Conservation (phyloP, 1,284 basidiomycete species). For the Lentinula novae-zelandiae region DNA sequence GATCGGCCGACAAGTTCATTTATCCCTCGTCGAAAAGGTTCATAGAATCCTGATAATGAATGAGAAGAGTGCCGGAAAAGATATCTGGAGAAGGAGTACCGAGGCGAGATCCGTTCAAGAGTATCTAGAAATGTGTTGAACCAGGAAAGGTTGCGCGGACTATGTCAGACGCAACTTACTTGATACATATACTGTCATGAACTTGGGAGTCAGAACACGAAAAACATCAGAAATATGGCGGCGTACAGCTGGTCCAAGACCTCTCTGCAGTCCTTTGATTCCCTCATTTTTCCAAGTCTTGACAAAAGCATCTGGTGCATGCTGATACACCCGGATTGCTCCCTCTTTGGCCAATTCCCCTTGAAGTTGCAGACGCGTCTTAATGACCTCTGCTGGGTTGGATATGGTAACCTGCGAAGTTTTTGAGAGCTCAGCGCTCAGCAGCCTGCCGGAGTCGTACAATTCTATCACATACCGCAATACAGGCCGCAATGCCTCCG, state of each 20-base stretch:
- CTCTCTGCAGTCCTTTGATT: constrained; percentile 86
- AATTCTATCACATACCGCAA: constrained; percentile 56
- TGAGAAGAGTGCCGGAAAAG: not conserved
- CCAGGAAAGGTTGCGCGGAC: not conserved
- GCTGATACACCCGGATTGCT: constrained; percentile 81
- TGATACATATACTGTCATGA: constrained; percentile 80
- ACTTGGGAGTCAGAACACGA: constrained; percentile 18
- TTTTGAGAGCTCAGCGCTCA: constrained; percentile 2
- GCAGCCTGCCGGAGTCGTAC: not conserved
- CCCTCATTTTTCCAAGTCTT: constrained; percentile 95
- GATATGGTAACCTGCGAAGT: constrained; percentile 69
- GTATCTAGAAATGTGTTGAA: constrained; percentile 48
- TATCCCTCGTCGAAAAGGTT: constrained; percentile 77
- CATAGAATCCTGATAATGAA: constrained; percentile 77
- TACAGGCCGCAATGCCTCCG: constrained; percentile 85
- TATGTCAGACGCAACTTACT: constrained; percentile 34
- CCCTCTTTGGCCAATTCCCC: constrained; percentile 84
- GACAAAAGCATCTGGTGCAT: constrained; percentile 79
- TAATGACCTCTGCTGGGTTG: constrained; percentile 88
- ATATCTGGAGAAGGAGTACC: constrained; percentile 44
- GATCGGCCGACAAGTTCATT: constrained; percentile 70
- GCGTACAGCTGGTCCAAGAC: constrained; percentile 85
- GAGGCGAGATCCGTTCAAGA: constrained; percentile 92
- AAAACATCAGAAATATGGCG: constrained; percentile 7
- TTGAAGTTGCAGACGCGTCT: constrained; percentile 92